Conservation (phyloP, 176 grass and related monocot species). For the Luzula sylvatica region DNA sequence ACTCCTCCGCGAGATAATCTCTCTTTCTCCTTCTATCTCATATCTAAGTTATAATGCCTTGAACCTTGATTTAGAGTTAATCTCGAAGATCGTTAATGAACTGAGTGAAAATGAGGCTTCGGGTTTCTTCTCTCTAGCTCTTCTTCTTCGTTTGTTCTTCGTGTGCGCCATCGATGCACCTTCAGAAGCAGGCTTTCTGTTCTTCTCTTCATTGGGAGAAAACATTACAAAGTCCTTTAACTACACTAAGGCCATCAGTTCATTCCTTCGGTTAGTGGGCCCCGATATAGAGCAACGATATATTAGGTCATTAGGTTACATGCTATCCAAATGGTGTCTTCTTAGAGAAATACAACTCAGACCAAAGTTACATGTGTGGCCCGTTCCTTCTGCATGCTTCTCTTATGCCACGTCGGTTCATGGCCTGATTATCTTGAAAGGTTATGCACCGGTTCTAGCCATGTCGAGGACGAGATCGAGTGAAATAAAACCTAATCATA, state of each 20-base stretch:
- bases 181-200: conserved; percentile 56
- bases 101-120: conserved; percentile 10
- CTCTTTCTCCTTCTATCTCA: conserved; percentile 31
- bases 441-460: conserved; percentile 64
- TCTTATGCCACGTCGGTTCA: conserved; percentile 42
- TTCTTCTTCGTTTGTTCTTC: conserved; percentile 82
- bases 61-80: conserved; percentile 14
- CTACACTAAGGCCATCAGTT: conserved; percentile 26
- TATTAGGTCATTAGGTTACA: conserved; percentile 80
- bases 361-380: not conserved
- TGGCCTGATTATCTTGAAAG: conserved; percentile 52
- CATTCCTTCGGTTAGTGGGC: conserved; percentile 43
- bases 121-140: conserved; percentile 43
- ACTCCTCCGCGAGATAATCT: conserved; percentile 47
- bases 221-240: conserved; percentile 31
- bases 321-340: conserved; percentile 83
- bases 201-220: conserved; percentile 39
- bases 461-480: conserved; percentile 22
- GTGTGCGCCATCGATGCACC: conserved; percentile 53
- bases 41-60: not conserved
- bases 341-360: conserved; percentile 42
- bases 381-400: conserved; percentile 32
- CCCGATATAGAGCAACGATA: conserved; percentile 53
- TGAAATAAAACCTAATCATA: conserved; percentile 2
- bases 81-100: conserved; percentile 6